Evolutionary conservation across 2,329 filamentous ascomycete genomes (phyloP).

Genomic region (Grosmannia clavigera): DNA sequence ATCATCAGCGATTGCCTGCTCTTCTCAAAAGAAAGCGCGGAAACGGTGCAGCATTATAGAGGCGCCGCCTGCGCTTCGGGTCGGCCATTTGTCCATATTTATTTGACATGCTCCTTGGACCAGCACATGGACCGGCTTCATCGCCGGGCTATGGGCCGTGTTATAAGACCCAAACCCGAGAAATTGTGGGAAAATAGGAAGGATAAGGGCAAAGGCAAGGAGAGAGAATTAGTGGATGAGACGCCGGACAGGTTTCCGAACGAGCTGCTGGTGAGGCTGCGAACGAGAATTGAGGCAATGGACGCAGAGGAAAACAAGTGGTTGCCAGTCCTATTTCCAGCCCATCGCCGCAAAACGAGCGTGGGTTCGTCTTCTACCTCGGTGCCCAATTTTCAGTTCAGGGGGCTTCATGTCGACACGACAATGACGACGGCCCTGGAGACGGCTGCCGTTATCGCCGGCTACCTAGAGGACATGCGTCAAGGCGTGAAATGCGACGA

Average conservation of each 20-base stretch:
- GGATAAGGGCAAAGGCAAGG: not conserved
- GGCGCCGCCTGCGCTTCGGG: not conserved
- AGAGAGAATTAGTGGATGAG: not conserved
- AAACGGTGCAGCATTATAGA: not conserved
- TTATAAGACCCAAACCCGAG: not conserved
- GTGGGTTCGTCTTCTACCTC: not conserved
- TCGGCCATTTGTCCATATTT: conserved; percentile 8
- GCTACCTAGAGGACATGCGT: too few species aligned
- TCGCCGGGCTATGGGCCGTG: not conserved
- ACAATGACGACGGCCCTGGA: not conserved
- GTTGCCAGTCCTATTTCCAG: not conserved
- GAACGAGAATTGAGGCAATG: not conserved
- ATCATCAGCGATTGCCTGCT: conserved; percentile 6
- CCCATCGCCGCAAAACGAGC: not conserved
- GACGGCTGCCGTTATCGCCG: not conserved
- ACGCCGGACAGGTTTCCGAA: not conserved
- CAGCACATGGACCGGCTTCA: conserved; percentile 1
- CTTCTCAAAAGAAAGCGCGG: not conserved
- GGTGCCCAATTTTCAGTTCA: not conserved
- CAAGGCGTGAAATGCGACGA: too few species aligned
- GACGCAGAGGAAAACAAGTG: not conserved
- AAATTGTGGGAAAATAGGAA: too few species aligned
- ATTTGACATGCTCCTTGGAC: conserved; percentile 1
- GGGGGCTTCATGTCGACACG: not conserved
- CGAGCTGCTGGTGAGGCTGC: not conserved